Base-by-base conservation (phyloP, 352 stramenopile genomes). In the Pythium rhizo-oryzae region DNA sequence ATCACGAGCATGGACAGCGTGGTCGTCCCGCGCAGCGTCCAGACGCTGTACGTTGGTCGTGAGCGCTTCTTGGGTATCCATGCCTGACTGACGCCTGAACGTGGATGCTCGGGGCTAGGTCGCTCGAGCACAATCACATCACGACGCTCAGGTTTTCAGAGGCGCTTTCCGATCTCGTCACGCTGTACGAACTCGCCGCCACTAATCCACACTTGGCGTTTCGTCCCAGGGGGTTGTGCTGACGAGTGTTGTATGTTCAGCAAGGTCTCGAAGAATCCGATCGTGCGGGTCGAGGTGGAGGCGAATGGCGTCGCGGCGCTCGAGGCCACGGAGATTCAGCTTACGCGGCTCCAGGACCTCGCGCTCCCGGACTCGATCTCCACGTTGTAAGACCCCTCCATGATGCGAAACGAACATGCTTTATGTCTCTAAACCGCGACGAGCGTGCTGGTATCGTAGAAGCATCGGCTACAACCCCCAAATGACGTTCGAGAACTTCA, bases 401-500 rank as follows among this genome's bases (percentile, higher is more conserved):
- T 16, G 8, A 8, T 15, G 8, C 35, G 6, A 21, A 16, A 21
- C 12, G n/a, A n/a, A n/a, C n/a, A n/a, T n/a, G n/a, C n/a, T n/a
- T n/a, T 7, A 47, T 16, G 18, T 21, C 15, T 47, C 41, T 41
- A 8, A n/a, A 47, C 41, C 18, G 41, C 15, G 6, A 33, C 28
- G 35, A 12, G n/a, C n/a, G n/a, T n/a, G n/a, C 21, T 53, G 18
- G 16, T 39, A 5, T 28, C 16, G n/a, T n/a, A 66, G 59, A 12
- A 37, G 21, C 12, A 23, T 66, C 9, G 35, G 50, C 33, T 59
- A 33, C 46, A 66, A 66, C 30, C 59, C 46, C 2, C 52, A 66
- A 30, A 66, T 66, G 59, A 47, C 30, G 30, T 66, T 53, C 11
- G 23, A 58, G 4, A 66, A 66, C 33, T 66, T 66, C 35, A 66